A percentile compares a stretch with the other conserved stretches of the same genome.
These are phyloP conservation scores for Croton setiger DNA, from an alignment of 441 rosid genomes.

Conservation along the genomic window DNA sequence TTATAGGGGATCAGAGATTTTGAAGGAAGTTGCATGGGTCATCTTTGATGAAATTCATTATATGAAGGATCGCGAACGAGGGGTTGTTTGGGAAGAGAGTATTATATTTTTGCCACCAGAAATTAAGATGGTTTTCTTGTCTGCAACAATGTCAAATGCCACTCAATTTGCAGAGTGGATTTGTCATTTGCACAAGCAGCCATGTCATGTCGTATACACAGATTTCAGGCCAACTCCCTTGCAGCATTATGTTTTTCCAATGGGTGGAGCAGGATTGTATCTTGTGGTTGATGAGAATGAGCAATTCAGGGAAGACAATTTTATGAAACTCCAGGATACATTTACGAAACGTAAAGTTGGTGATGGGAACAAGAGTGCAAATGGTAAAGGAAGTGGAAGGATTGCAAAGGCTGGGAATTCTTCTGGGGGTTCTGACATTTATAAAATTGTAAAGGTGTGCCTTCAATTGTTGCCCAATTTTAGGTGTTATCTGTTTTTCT, in stretches of 20 bases:
- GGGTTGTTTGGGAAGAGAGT: conserved; percentile 99
- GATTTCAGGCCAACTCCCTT: conserved; percentile 96
- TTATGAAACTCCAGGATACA: conserved; percentile 78
- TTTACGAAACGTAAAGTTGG: conserved; percentile 65
- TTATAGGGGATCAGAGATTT: conserved; percentile 83
- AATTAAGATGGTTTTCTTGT: conserved; percentile 95
- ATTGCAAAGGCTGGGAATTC: conserved; percentile 65
- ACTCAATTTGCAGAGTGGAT: conserved; percentile 98
- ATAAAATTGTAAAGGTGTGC: conserved; percentile 87
- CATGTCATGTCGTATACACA: conserved; percentile 94
- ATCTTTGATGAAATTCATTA: conserved; percentile 96
- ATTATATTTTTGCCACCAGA: conserved; percentile 88
- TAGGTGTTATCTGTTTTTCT: background rate
- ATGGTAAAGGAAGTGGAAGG: conserved; percentile 80
- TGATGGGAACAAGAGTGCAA: conserved; percentile 52
- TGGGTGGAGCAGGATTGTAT: conserved; percentile 86
- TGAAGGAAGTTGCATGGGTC: conserved; percentile 98
- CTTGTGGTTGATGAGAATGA: conserved; percentile 95
- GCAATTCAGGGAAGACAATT: conserved; percentile 88
- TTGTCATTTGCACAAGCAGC: conserved; percentile 86
- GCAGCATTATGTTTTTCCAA: conserved; percentile 95
- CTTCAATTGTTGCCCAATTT: background rate
- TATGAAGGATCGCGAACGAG: conserved; percentile 95
- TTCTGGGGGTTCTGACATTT: conserved; percentile 83
- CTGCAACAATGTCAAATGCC: conserved; percentile 98